Base-by-base conservation (phyloP, 805 yeast species). In the Schwanniomyces pseudopolymorphus region DNA sequence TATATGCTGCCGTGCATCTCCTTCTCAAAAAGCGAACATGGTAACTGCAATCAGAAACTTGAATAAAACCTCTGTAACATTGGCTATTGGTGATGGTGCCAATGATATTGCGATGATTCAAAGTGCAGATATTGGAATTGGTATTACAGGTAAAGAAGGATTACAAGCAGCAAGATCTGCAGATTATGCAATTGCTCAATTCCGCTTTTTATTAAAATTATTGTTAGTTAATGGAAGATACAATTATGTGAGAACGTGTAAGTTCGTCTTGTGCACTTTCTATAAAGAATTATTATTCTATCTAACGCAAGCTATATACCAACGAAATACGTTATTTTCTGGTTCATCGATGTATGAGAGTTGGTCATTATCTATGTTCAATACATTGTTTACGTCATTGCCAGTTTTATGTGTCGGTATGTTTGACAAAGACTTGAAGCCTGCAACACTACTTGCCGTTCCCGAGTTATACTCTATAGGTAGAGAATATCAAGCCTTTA, bases 31-130 rank as follows among this genome's bases (percentile, higher is more conserved):
- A 69, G 97, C 98, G 0, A 72, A 79, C 24, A 84, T 94, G 88
- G 98, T 94, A 2, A 66, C 81, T 22, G 77, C 83, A 27, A 89
- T 95, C n/a, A 76, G 98, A 43, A 70, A 76, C n/a, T 69, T 84
- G 47, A 78, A 85, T 56, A 83, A 77, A 42, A 68, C 69, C 1
- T 77, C 87, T 35, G 97, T 94, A 5, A 89, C 97, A 0, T 74
- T 94, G 50, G 99, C 99, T 0, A 87, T 94, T 61, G 99, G 99
- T 6, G 99, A 94, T 69, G 99, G 99, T 53, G 99, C 99, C 2
- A 94, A 94, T 62, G 99, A 94, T 66, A 91, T 94, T 61, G 98
- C 99, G 1, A 94, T 94, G 99, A 94, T 94, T 51, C 97, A 94
- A 69, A 86, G 95, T 59, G 99, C 99, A 0, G 98, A 94, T 66